Evolutionary conservation across 192 early-diverging fungal genomes (phyloP), one percentile per base, ranked within the genome.

Genomic region (Thoreauomyces humboldtii): DNA sequence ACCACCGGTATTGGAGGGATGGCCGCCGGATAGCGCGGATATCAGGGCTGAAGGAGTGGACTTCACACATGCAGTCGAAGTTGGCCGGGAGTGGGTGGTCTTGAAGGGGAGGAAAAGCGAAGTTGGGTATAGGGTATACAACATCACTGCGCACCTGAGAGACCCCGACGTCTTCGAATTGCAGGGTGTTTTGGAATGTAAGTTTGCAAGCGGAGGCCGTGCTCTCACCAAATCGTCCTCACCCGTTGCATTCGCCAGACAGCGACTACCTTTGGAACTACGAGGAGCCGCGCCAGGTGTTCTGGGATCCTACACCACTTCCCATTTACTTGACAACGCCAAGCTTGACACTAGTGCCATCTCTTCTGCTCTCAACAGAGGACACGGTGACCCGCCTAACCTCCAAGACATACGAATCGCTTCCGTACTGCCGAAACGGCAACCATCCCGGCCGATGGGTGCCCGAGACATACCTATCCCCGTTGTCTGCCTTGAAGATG

Each of bases 401-500:
- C 4, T 31, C 25, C 15, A 2, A 52, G 24, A 2, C 50, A 28
- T 52, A 25, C 27, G 3, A 14, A 22, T 22, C 6, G 2, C 50
- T 52, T 17, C 50, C 50, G 17, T 29, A 17, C 2, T 52, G 50
- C 50, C 15, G 19, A 15, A 52, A 52, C 29, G 50, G 50, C 50
- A 52, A 52, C 50, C 50, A 52, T 31, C 50, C 25, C 7, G 50
- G 50, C 50, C 50, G 50, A 24, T 52, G 50, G 50, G 50, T 52
- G 6, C 50, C 50, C 6, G 17, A 22, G 27, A 17, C 50, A 15
- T 29, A 52, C 29, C 29, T 52, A 14, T 22, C 15, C 29, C 4
- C 24, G 4, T 7, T 29, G 21, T 29, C 50, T 15, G 4, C 50
- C 4, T 4, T 52, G 50, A 22, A 29, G 27, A 52, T 52, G 50